phyloP scores from a whole-genome alignment of 2,329 filamentous ascomycete genomes.

The Talaromyces islandicus region DNA sequence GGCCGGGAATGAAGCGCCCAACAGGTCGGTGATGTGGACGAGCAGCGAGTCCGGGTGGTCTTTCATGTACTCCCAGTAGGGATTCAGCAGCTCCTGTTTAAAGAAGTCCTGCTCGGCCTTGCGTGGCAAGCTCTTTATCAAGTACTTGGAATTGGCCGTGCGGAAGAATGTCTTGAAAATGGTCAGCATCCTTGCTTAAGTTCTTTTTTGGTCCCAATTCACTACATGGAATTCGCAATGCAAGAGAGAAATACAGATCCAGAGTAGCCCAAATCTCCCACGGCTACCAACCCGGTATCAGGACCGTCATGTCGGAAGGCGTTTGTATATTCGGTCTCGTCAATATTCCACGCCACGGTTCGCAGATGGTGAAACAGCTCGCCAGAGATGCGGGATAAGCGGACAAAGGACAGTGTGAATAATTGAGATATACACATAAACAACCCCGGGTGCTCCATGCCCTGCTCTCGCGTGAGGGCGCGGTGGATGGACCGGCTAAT shows the following conservation, averaged over 20 bases:
- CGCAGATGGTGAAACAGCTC: slow-evolving; percentile 49
- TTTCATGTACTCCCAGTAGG: slow-evolving; percentile 61
- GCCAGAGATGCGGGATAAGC: slow-evolving; percentile 42
- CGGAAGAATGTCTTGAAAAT: slow-evolving; percentile 59
- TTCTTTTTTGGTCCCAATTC: neutral
- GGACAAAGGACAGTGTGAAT: slow-evolving; percentile 49
- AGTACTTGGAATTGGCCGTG: slow-evolving; percentile 59
- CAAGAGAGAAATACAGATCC: slow-evolving; percentile 50
- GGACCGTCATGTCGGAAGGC: slow-evolving; percentile 45
- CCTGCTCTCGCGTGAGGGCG: slow-evolving; percentile 22
- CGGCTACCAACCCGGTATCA: slow-evolving; percentile 40
- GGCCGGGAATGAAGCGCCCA: slow-evolving; percentile 50
- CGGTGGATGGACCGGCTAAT: slow-evolving; percentile 23
- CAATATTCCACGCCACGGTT: slow-evolving; percentile 47
- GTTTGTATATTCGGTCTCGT: slow-evolving; percentile 49
- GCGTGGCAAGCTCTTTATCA: slow-evolving; percentile 66
- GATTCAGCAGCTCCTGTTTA: slow-evolving; percentile 57
- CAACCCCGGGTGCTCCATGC: slow-evolving; percentile 20
- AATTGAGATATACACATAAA: slow-evolving; percentile 46
- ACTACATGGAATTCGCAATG: no score
- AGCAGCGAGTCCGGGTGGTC: slow-evolving; percentile 56
- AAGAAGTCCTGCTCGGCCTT: slow-evolving; percentile 68
- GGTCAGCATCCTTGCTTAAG: neutral
- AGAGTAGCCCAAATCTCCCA: slow-evolving; percentile 67
- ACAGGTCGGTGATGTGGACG: slow-evolving; percentile 66